Base-by-base conservation (phyloP, 2,329 filamentous ascomycete genomes). In the Neonectria magnoliae region DNA sequence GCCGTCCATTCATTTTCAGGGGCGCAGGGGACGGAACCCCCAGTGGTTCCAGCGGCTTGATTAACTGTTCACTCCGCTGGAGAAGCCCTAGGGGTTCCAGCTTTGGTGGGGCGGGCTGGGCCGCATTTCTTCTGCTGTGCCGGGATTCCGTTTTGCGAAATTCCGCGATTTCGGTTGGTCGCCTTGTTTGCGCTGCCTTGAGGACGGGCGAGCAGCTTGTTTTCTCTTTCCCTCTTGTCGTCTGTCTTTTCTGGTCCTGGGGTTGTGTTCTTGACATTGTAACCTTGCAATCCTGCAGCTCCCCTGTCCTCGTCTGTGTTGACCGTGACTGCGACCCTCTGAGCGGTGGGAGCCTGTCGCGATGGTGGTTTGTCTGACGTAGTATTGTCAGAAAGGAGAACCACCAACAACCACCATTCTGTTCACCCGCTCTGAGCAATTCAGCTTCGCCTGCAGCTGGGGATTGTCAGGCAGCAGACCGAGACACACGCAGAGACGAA, bases 121-220 rank as follows among this genome's bases (percentile, higher is more conserved):
- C 51, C 44, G 51, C 36, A 38, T 61, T 47, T 33, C 53, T 61
- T 48, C 47, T 60, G 51, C 33, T 54, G 51, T 55, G 58, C 51
- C 22, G 51, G 51, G 51, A 38, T 61, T 41, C 42, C 45, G 54
- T 36, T 41, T 16, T 42, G 14, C 22, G 36, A 27, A n/a, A 18
- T 56, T 41, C 38, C 53, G n/a, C 10, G 41, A 48, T 44, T 56
- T 44, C 47, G 47, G 60, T 51, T 57, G 27, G 55, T 31, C 51
- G 53, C 53, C 60, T 56, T 20, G 53, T 57, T 41, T 50, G 22
- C 16, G 47, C 14, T 31, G 25, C 16, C 25, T 50, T 22, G 25
- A 33, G 47, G 36, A 9, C 14, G 36, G 7, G 14, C 14, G 16
- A 16, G 36, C 36, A 25, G 25, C 25, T 25, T 25, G 25, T 25